phyloP scores from a whole-genome alignment of 2,329 filamentous ascomycete genomes.

The Colletotrichum coccodes region DNA sequence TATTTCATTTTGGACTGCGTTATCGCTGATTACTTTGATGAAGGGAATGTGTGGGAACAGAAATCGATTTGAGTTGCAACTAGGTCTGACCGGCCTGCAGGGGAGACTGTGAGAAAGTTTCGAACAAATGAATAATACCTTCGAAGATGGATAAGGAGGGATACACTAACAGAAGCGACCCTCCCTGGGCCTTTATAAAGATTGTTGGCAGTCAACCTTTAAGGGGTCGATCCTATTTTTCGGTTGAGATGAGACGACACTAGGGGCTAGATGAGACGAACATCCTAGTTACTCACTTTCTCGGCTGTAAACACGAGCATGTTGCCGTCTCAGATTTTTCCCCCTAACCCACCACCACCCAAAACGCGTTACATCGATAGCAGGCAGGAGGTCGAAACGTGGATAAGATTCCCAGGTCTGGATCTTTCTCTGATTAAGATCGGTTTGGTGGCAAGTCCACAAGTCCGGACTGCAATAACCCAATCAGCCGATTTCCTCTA shows the following conservation, averaged over 20 bases:
- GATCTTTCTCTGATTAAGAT: too few relatives aligned
- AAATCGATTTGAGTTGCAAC: background rate
- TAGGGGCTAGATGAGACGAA: conserved; percentile 21
- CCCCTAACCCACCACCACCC: background rate
- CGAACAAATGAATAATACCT: background rate
- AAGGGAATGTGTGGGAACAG: background rate
- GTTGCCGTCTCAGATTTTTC: background rate
- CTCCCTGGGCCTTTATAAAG: background rate
- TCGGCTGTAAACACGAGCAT: background rate
- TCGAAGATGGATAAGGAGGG: background rate
- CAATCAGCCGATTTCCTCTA: too few relatives aligned
- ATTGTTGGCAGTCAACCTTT: background rate
- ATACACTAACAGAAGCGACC: background rate
- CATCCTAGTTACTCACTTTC: background rate
- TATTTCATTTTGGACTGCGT: background rate
- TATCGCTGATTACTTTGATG: background rate
- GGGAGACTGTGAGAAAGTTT: background rate
- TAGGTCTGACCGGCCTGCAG: conserved; percentile 20
- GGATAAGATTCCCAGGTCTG: too few relatives aligned
- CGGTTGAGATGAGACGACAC: conserved; percentile 12
- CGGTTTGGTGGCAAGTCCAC: too few relatives aligned
- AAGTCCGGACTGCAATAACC: too few relatives aligned
- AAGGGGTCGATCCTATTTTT: background rate
- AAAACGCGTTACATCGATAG: background rate
- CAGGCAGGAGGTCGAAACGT: too few relatives aligned